Evolutionary conservation across 768 basidiomycete species (phyloP).

Genomic region (Lyophyllum semitale): DNA sequence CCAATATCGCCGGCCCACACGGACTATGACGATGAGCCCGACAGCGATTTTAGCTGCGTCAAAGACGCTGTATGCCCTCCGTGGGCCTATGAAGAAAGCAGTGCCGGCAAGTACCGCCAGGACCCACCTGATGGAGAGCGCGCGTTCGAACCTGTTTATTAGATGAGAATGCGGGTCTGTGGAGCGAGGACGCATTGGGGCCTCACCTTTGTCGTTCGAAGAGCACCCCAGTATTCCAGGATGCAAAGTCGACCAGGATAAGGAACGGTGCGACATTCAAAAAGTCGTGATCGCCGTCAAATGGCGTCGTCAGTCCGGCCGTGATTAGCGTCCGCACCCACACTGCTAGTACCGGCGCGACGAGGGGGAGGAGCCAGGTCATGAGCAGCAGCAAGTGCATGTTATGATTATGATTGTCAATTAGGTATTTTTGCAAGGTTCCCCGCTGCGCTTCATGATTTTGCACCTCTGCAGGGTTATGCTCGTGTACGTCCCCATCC

Average conservation of each 20-base stretch:
- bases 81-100: constrained; percentile 70
- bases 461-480: constrained; percentile 9
- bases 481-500: constrained; percentile 15
- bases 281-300: constrained; percentile 80
- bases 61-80: constrained; percentile 65
- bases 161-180: constrained; percentile 5
- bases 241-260: constrained; percentile 61
- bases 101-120: constrained; percentile 49
- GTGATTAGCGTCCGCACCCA: constrained; percentile 88
- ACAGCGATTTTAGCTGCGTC: constrained; percentile 55
- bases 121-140: constrained; percentile 52
- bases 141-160: constrained; percentile 37
- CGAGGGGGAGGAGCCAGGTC: constrained; percentile 79
- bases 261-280: constrained; percentile 66
- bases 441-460: constrained; percentile 10
- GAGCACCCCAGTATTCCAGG: constrained; percentile 44
- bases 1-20: constrained; percentile 55
- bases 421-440: constrained; percentile 7
- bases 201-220: constrained; percentile 46
- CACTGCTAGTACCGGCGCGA: constrained; percentile 77
- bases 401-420: constrained; percentile 49
- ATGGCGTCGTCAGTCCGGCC: constrained; percentile 77
- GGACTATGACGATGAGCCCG: constrained; percentile 43
- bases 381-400: constrained; percentile 71
- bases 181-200: constrained; percentile 3